Percentiles rank a stretch among this genome's conserved stretches.
phyloP scores from a whole-genome alignment of 345 rosid genomes.

The Angophora floribunda region DNA sequence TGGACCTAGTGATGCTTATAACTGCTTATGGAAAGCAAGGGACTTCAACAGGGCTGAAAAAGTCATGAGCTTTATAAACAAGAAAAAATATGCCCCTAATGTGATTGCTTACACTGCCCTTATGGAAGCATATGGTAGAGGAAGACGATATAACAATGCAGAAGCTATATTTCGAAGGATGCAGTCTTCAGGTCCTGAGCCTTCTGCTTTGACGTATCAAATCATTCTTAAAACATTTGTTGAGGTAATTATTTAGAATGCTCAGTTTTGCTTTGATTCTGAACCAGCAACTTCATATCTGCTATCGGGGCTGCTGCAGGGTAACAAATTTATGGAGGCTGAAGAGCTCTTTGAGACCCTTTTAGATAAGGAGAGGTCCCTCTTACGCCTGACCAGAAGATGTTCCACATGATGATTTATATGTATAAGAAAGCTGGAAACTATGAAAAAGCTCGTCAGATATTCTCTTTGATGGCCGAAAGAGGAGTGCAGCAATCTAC shows the following conservation, averaged over 20 bases:
- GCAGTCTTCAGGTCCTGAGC: slow-evolving; percentile 90
- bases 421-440: slow-evolving; percentile 85
- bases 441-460: slow-evolving; percentile 74
- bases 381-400: slow-evolving; percentile 80
- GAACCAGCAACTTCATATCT: not conserved
- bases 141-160: slow-evolving; percentile 75
- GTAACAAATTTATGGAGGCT: slow-evolving; percentile 78
- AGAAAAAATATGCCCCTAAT: slow-evolving; percentile 61
- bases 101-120: slow-evolving; percentile 86
- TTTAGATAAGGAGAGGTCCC: slow-evolving; percentile 58
- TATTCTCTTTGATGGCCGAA: slow-evolving; percentile 67
- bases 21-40: slow-evolving; percentile 84
- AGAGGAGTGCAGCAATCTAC: slow-evolving; percentile 65
- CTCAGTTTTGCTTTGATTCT: not conserved
- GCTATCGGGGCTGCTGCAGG: slow-evolving; percentile 23
- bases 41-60: slow-evolving; percentile 82
- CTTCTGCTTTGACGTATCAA: slow-evolving; percentile 92
- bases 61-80: slow-evolving; percentile 53
- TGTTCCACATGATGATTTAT: slow-evolving; percentile 96
- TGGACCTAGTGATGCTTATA: slow-evolving; percentile 81
- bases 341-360: slow-evolving; percentile 77
- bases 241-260: slow-evolving; percentile 29
- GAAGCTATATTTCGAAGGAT: slow-evolving; percentile 91
- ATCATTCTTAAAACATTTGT: slow-evolving; percentile 78
- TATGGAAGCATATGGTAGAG: slow-evolving; percentile 93